Percentiles rank a stretch among this genome's conserved stretches.
Evolutionary conservation across 116 monocot genomes (phyloP).

Genomic region (Zostera marina): DNA sequence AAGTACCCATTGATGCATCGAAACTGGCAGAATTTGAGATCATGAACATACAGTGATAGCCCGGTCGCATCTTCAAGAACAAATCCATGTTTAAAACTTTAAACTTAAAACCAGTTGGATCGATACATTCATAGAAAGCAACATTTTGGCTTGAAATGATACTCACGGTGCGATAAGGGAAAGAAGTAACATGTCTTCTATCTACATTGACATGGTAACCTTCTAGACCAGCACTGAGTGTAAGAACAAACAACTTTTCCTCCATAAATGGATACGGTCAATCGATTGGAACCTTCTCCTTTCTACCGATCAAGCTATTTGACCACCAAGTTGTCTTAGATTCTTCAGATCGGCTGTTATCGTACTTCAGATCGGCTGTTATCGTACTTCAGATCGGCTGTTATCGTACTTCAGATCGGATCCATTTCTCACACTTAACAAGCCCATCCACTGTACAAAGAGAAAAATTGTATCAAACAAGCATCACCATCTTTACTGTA

Average conservation of each 20-base stretch:
- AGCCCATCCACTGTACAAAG: conserved; percentile 50
- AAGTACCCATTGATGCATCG: conserved; percentile 72
- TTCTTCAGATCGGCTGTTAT: conserved; percentile 29
- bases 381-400: no score
- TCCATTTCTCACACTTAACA: conserved; percentile 81
- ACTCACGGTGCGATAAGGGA: conserved; percentile 62
- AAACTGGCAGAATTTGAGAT: conserved; percentile 67
- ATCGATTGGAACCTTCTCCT: conserved; percentile 40
- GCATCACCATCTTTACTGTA: no score
- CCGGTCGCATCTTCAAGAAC: conserved; percentile 74
- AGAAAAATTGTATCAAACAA: conserved; percentile 1
- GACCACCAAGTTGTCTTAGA: conserved; percentile 50
- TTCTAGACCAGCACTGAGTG: conserved; percentile 57
- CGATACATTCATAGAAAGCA: no score
- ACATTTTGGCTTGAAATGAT: no score
- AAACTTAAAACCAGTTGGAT: neutral
- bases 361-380: no score
- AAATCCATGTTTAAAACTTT: conserved; percentile 43
- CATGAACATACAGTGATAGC: conserved; percentile 48
- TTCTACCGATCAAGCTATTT: conserved; percentile 49
- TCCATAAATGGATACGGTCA: conserved; percentile 74
- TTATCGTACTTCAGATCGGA: no score
- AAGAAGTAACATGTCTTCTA: conserved; percentile 60
- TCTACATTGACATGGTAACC: conserved; percentile 67
- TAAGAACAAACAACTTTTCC: conserved; percentile 47